phyloP scores from a whole-genome alignment of 805 yeast genomes.

The Myxozyma mucilagina region DNA sequence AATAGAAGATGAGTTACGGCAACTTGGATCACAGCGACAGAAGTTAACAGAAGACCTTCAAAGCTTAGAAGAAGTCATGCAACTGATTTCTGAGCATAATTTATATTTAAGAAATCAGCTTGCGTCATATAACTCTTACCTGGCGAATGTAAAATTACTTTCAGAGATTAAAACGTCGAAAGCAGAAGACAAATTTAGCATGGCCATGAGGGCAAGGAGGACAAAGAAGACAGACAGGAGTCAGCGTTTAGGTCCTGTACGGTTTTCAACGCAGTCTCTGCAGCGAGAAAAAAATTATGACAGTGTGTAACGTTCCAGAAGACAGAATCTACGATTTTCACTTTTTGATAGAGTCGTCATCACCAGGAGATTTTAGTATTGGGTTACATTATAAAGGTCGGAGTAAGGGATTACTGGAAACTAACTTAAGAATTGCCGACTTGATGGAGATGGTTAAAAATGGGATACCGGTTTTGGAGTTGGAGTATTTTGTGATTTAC shows the following conservation, averaged over 20 bases:
- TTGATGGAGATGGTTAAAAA: constrained; percentile 37
- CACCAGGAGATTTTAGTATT: constrained; percentile 40
- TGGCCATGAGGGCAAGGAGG: constrained; percentile 15
- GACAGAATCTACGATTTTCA: constrained; percentile 31
- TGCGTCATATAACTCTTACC: constrained; percentile 42
- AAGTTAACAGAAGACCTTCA: constrained; percentile 38
- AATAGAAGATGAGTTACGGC: constrained; percentile 41
- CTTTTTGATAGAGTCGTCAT: constrained; percentile 37
- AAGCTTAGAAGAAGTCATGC: constrained; percentile 39
- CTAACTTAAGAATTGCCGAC: constrained; percentile 41
- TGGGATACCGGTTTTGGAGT: constrained; percentile 34
- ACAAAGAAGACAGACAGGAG: constrained; percentile 18
- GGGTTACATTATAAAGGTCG: constrained; percentile 39
- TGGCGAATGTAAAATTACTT: constrained; percentile 41
- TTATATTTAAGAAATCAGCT: constrained; percentile 41
- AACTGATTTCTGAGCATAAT: constrained; percentile 41
- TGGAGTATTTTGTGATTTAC: constrained; percentile 37
- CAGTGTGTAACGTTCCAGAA: constrained; percentile 36
- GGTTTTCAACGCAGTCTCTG: constrained; percentile 35
- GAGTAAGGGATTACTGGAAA: constrained; percentile 37
- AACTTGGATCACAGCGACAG: constrained; percentile 39
- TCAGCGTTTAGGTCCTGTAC: constrained; percentile 32
- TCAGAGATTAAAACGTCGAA: constrained; percentile 37
- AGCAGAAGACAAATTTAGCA: constrained; percentile 23
- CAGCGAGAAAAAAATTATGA: constrained; percentile 37